Conservation (phyloP, 495 filamentous ascomycete genomes). For the Ascobolus immersus region DNA sequence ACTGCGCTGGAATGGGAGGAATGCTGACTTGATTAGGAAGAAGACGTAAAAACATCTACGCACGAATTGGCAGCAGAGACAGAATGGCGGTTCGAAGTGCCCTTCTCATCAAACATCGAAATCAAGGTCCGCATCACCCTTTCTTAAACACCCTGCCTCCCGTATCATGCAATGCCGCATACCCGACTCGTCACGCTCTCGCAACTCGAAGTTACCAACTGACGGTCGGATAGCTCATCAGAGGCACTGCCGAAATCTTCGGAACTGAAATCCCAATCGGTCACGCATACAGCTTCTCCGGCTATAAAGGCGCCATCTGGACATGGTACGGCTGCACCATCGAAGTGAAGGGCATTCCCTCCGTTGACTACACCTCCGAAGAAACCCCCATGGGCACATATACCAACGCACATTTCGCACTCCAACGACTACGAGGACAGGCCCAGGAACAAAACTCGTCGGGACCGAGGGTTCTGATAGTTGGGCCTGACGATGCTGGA, state of each 20-base stretch:
- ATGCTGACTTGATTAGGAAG: too few relatives aligned
- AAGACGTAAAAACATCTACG: slow-evolving; percentile 2
- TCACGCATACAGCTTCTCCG: slow-evolving; percentile 56
- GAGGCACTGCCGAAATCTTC: slow-evolving; percentile 79
- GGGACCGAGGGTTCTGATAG: slow-evolving; percentile 60
- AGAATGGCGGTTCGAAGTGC: slow-evolving; percentile 86
- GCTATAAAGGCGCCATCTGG: slow-evolving; percentile 64
- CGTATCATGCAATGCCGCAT: slow-evolving; percentile 1
- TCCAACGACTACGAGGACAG: slow-evolving; percentile 38
- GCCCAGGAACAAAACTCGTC: slow-evolving; percentile 17
- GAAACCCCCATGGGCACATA: slow-evolving; percentile 66
- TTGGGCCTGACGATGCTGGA: slow-evolving; percentile 56
- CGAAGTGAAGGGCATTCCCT: slow-evolving; percentile 37
- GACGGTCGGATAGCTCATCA: slow-evolving; percentile 31
- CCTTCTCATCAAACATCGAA: slow-evolving; percentile 34
- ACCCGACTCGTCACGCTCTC: background rate
- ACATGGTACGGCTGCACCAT: slow-evolving; percentile 75
- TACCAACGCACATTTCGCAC: slow-evolving; percentile 64
- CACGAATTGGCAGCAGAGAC: slow-evolving; percentile 24
- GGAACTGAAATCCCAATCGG: slow-evolving; percentile 76
- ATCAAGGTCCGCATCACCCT: slow-evolving; percentile 27
- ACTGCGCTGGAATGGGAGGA: too few relatives aligned
- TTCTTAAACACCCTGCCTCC: background rate
- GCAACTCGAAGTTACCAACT: slow-evolving; percentile 6
- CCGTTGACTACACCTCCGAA: slow-evolving; percentile 50